Evolutionary conservation across 306 rosid species (phyloP), one percentile per base, ranked within the genome.

Genomic region (Acacia acuminata): DNA sequence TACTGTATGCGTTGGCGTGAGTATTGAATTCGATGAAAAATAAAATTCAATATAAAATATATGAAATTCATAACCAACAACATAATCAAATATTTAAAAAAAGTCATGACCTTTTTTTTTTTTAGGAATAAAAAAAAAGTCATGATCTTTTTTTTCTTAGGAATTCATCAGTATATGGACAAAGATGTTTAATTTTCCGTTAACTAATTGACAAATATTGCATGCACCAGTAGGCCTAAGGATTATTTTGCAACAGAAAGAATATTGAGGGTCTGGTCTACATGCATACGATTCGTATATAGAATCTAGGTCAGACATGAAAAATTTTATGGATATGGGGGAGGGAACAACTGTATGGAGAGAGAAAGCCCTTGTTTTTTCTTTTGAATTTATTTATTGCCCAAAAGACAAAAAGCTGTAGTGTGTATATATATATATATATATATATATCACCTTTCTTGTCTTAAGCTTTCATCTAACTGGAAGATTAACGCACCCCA

Each of bases 311-410:
- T 66, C 63, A 56, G 43, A 19, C 24, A 71, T 48, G 45, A 55
- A 81, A 24, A 78, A 47, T 15, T 76, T 53, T 64, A 15, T 30
- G 58, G 77, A 77, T 85, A 65, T 64, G 72, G 30, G 73, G 80
- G 42, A 1, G 87, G 77, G 66, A 64, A 70, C 11, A 7, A 20
- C 42, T 42, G 3, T 16, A 70, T 30, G 34, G 78, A 25, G 24
- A 10, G 53, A 40, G 22, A 56, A 56, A 19, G 27, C 12, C 27
- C 27, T 27, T 27, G 27, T 1, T 4, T 8, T n/a, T 20, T 56
- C n/a, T 20, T 56, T 51, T 51, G n/a, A n/a, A n/a, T n/a, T n/a
- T n/a, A n/a, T n/a, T n/a, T n/a, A n/a, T n/a, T 4, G 30, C 64
- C 27, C 10, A 22, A 34, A n/a, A 9, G 53, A 40, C 3, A 50